Percentiles rank a stretch among this genome's conserved stretches.
Evolutionary conservation across 1,284 basidiomycete species (phyloP).

Genomic region (Puccinia brachypodii): DNA sequence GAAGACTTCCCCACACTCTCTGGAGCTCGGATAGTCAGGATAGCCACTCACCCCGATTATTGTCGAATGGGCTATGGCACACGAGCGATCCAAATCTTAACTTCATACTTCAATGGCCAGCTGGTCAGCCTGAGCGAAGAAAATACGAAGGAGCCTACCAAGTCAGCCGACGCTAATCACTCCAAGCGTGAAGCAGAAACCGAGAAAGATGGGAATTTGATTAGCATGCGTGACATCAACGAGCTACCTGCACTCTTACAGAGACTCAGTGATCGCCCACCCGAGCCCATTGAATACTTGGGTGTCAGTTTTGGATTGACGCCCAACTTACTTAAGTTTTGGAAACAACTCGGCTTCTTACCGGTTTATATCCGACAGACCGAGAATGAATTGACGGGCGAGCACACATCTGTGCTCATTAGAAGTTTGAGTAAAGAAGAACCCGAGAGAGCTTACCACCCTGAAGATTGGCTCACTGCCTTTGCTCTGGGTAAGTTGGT

Average conservation of each 20-base stretch:
- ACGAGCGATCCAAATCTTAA: constrained; percentile 81
- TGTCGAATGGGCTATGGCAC: constrained; percentile 94
- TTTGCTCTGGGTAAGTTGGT: constrained; percentile 74
- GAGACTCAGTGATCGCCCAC: constrained; percentile 82
- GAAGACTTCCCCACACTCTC: constrained; percentile 87
- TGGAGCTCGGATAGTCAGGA: constrained; percentile 85
- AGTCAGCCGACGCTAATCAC: neutral
- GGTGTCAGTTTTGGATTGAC: constrained; percentile 97
- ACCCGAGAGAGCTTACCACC: constrained; percentile 59
- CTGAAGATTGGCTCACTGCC: constrained; percentile 75
- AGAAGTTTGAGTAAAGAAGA: constrained; percentile 66
- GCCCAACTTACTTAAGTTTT: constrained; percentile 84
- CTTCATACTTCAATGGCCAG: constrained; percentile 88
- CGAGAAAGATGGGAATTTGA: constrained; percentile 53
- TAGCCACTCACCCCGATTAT: constrained; percentile 97
- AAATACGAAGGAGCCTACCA: neutral
- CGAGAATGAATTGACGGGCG: constrained; percentile 90
- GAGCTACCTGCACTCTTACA: constrained; percentile 92
- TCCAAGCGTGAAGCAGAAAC: neutral
- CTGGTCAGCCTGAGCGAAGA: constrained; percentile 83
- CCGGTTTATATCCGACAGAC: constrained; percentile 94
- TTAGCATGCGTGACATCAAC: constrained; percentile 70
- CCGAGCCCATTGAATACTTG: constrained; percentile 88
- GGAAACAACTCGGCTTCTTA: constrained; percentile 88
- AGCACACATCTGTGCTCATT: constrained; percentile 94